Conservation (phyloP, 2,329 filamentous ascomycete genomes). For the Xylaria hypoxylon region DNA sequence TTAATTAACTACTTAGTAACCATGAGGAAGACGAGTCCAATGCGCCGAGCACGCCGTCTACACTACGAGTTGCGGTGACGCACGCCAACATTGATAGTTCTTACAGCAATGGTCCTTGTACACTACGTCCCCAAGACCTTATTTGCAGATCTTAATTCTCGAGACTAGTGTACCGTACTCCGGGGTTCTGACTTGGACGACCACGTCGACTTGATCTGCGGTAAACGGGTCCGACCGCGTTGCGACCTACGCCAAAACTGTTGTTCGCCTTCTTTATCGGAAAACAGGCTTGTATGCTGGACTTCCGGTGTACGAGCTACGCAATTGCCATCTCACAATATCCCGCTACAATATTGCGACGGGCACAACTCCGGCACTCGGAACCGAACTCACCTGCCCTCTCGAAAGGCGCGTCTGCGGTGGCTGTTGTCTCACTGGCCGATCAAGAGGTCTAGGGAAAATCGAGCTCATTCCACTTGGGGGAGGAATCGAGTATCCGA, state of each 20-base stretch:
- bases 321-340: not conserved
- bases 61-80: not conserved
- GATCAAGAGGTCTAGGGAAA: not conserved
- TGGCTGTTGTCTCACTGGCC: not conserved
- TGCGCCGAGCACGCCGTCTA: not conserved
- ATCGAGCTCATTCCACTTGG: slow-evolving; percentile 1
- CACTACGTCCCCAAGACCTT: not conserved
- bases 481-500: not conserved
- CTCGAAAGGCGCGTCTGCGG: not conserved
- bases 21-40: not conserved
- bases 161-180: slow-evolving; percentile 4
- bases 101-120: slow-evolving; percentile 1
- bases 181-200: not conserved
- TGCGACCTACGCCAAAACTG: not conserved
- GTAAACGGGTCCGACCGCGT: not conserved
- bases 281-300: not conserved
- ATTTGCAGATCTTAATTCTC: slow-evolving; percentile 19
- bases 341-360: not conserved
- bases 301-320: not conserved
- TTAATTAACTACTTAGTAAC: not conserved
- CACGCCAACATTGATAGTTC: slow-evolving; percentile 12
- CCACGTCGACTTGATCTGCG: not conserved
- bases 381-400: not conserved
- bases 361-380: not conserved
- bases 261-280: not conserved